A percentile compares a stretch with the other conserved stretches of the same genome.
These are phyloP conservation scores for Candida anutae DNA, from an alignment of 1,139 yeast genomes.

Conservation along the genomic window DNA sequence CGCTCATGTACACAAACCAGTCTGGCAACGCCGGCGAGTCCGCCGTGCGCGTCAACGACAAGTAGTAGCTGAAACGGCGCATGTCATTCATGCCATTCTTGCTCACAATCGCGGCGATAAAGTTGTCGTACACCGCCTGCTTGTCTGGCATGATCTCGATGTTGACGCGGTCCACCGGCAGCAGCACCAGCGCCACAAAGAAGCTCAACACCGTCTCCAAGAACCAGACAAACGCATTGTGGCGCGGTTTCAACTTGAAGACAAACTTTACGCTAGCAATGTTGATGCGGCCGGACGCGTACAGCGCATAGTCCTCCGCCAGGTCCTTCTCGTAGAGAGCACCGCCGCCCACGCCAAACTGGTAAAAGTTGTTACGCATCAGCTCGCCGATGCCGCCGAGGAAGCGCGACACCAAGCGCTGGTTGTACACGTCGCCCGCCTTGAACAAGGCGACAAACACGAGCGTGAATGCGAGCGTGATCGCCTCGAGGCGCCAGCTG, in stretches of 20 bases:
- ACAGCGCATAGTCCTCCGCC: constrained; percentile 62
- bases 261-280: constrained; percentile 56
- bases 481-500: constrained; percentile 71
- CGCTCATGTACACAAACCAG: constrained; percentile 84
- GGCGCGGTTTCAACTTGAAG: constrained; percentile 69
- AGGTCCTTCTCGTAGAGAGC: constrained; percentile 57
- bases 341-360: constrained; percentile 61
- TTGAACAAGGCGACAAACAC: constrained; percentile 40
- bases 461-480: constrained; percentile 45
- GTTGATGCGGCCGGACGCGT: constrained; percentile 85
- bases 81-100: constrained; percentile 73
- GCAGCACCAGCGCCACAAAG: constrained; percentile 39
- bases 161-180: constrained; percentile 56
- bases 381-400: constrained; percentile 36
- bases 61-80: constrained; percentile 70
- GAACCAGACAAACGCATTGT: constrained; percentile 61
- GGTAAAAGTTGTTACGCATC: constrained; percentile 64
- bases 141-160: constrained; percentile 55
- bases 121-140: constrained; percentile 52
- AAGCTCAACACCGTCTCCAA: constrained; percentile 51
- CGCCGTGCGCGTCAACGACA: constrained; percentile 77
- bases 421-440: constrained; percentile 56
- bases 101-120: constrained; percentile 77
- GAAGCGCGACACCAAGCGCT: constrained; percentile 43
- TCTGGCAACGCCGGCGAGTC: constrained; percentile 64